phyloP scores from a whole-genome alignment of 768 basidiomycete species.

The Boletus subcaerulescens region DNA sequence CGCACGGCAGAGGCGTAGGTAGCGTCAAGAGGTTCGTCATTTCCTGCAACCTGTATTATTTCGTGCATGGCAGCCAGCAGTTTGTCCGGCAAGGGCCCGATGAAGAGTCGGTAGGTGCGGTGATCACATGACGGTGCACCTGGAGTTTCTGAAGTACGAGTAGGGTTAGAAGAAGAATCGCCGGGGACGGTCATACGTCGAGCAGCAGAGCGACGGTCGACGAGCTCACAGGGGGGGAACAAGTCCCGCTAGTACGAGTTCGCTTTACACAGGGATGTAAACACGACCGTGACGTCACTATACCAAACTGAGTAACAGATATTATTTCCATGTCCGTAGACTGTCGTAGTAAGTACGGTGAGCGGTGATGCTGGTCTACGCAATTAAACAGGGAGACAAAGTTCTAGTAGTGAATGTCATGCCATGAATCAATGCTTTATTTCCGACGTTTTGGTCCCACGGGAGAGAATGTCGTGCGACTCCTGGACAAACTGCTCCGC shows the following conservation, averaged over 20 bases:
- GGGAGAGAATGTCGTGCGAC: conserved; percentile 53
- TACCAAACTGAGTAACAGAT: too few relatives aligned
- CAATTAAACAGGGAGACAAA: conserved; percentile 7
- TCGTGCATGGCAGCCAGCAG: conserved; percentile 43
- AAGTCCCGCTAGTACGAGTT: background rate
- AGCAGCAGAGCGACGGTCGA: background rate
- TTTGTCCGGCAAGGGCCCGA: conserved; percentile 75
- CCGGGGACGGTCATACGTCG: conserved; percentile 12
- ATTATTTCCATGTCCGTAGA: too few relatives aligned
- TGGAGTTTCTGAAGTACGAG: background rate
- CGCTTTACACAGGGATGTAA: background rate
- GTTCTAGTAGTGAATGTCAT: conserved; percentile 4
- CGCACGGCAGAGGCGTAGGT: conserved; percentile 35
- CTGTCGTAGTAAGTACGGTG: background rate
- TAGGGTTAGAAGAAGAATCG: background rate
- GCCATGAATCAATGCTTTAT: conserved; percentile 23
- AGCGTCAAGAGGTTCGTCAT: conserved; percentile 32
- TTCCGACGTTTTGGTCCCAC: conserved; percentile 23
- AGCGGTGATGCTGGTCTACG: conserved; percentile 22
- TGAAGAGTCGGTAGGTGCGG: conserved; percentile 55
- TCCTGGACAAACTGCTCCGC: conserved; percentile 62
- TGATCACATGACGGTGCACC: conserved; percentile 5
- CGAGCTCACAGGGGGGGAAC: background rate
- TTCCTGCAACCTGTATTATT: conserved; percentile 12
- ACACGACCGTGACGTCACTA: conserved; percentile 23